A percentile compares a stretch with the other conserved stretches of the same genome.
Conservation (phyloP, 1,284 basidiomycete species). For the Austroboletus niveus region DNA sequence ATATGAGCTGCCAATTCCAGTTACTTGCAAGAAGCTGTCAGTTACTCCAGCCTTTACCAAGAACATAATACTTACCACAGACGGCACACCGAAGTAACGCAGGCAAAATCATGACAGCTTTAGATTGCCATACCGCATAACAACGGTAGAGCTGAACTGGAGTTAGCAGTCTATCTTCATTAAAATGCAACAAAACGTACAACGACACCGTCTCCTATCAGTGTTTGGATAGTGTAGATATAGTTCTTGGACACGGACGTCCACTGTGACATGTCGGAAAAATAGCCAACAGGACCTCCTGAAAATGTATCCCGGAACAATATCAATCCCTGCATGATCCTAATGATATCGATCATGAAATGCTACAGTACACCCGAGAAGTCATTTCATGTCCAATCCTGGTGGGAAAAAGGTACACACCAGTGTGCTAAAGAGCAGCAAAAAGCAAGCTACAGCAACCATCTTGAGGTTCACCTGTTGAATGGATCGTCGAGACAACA, state of each 20-base stretch:
- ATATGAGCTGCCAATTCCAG: conserved; percentile 11
- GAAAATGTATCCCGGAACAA: neutral
- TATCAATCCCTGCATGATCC: conserved; percentile 1
- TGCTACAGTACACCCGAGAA: conserved; percentile 6
- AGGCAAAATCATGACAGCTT: conserved; percentile 10
- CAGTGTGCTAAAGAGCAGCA: conserved; percentile 3
- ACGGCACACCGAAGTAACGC: conserved; percentile 15
- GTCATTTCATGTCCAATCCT: neutral
- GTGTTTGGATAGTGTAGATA: conserved; percentile 28
- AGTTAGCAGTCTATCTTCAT: neutral
- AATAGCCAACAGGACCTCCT: conserved; percentile 16
- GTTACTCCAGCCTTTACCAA: neutral
- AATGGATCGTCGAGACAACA: neutral
- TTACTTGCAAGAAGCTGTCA: conserved; percentile 3
- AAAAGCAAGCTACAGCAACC: neutral
- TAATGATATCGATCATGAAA: conserved; percentile 12
- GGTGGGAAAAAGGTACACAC: neutral
- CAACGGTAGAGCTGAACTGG: conserved; percentile 14
- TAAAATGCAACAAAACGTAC: conserved; percentile 3
- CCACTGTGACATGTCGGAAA: conserved; percentile 20
- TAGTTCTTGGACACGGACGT: conserved; percentile 29
- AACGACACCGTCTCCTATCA: conserved; percentile 29
- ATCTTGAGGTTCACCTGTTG: neutral
- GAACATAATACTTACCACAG: conserved; percentile 1
- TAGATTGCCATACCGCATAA: conserved; percentile 11